phyloP scores from a whole-genome alignment of 306 rosid species.

The Amphicarpaea edgeworthii region DNA sequence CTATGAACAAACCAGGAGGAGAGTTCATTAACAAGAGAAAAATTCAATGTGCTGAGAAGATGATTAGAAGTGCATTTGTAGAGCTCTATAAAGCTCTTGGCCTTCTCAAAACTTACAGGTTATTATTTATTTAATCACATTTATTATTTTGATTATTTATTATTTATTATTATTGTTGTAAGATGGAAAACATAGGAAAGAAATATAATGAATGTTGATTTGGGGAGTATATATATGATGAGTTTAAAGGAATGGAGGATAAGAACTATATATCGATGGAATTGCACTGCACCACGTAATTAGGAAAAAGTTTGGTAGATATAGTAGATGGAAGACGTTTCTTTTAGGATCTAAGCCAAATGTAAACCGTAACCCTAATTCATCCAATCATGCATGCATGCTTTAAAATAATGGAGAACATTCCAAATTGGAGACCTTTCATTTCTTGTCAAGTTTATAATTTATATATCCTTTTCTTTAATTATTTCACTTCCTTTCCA shows the following conservation, averaged over 20 bases:
- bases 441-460: not conserved
- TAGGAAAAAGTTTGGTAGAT: not conserved
- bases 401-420: slow-evolving; percentile 2
- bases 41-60: slow-evolving; percentile 82
- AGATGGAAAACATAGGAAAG: not conserved
- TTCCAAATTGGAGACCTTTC: slow-evolving; percentile 12
- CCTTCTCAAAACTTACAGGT: slow-evolving; percentile 88
- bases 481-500: slow-evolving; percentile 10
- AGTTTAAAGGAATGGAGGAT: slow-evolving; percentile 1
- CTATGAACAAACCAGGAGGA: slow-evolving; percentile 69
- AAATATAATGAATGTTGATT: not conserved
- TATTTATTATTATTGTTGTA: not conserved
- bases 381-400: slow-evolving; percentile 26
- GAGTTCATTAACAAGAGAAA: slow-evolving; percentile 72
- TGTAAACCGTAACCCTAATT: not conserved
- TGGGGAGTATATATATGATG: not conserved
- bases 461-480: not conserved
- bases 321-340: slow-evolving; percentile 23
- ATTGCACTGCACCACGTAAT: not conserved
- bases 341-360: slow-evolving; percentile 2
- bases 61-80: slow-evolving; percentile 80
- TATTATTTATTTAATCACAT: not conserved
- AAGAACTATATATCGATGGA: slow-evolving; percentile 20
- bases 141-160: not conserved
- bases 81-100: slow-evolving; percentile 86